Percentiles rank a stretch among this genome's conserved stretches.
phyloP scores from a whole-genome alignment of 116 monocot species.

The Dioscorea cayenensis region DNA sequence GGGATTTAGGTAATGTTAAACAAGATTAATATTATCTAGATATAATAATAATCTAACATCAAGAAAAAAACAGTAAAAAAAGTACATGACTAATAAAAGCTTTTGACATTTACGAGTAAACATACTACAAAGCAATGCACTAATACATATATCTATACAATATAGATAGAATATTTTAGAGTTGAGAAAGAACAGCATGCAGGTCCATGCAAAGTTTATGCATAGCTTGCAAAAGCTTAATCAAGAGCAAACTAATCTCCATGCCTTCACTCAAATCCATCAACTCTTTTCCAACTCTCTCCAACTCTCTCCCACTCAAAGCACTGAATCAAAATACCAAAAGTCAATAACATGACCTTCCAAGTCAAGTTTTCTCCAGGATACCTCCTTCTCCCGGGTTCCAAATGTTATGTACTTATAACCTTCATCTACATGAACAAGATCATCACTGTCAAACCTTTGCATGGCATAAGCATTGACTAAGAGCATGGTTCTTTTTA shows the following conservation, averaged over 20 bases:
- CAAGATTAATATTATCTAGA: too few species aligned
- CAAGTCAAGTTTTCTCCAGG: slow-evolving; percentile 26
- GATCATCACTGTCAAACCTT: neutral
- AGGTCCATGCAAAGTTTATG: slow-evolving; percentile 6
- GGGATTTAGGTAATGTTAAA: too few species aligned
- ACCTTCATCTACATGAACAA: neutral
- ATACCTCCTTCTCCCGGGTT: slow-evolving; percentile 25
- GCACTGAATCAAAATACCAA: slow-evolving; percentile 28
- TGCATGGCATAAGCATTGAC: slow-evolving; percentile 5
- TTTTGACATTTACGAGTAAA: too few species aligned
- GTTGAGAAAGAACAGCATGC: neutral
- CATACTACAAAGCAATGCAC: too few species aligned
- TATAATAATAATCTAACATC: too few species aligned
- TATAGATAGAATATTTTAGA: neutral
- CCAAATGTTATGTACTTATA: slow-evolving; percentile 22
- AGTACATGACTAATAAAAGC: too few species aligned
- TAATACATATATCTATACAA: too few species aligned
- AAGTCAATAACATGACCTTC: slow-evolving; percentile 6
- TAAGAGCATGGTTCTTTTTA: neutral
- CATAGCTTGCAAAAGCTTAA: slow-evolving; percentile 22
- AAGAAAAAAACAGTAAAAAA: too few species aligned
- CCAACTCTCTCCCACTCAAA: slow-evolving; percentile 31
- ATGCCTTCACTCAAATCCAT: slow-evolving; percentile 24
- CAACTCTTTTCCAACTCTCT: slow-evolving; percentile 16
- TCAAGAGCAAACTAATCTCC: slow-evolving; percentile 22